Evolutionary conservation across 2,329 filamentous ascomycete species (phyloP), one percentile per base, ranked within the genome.

Genomic region (Aspergillus japonicus): DNA sequence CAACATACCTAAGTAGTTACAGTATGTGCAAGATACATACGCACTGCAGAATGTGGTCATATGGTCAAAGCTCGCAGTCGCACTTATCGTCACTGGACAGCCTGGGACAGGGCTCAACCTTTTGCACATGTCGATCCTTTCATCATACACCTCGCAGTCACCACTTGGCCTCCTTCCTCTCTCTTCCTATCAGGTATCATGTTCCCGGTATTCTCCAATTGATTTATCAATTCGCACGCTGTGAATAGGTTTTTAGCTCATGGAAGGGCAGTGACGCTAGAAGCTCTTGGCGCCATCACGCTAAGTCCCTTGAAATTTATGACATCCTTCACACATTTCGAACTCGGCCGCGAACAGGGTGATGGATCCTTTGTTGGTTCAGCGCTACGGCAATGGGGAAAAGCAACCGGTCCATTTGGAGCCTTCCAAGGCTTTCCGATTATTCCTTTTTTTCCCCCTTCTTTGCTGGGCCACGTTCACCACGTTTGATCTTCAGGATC

Each of bases 401-500:
- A 39, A 23, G 16, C 50, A 16, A 21, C n/a, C 16, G 35, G 23
- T 11, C n/a, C 16, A n/a, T 16, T 50, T 50, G 10, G 3, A 2
- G 3, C 12, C 29, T 8, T 8, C 19, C n/a, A 7, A n/a, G 47
- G 42, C 23, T 47, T 47, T 54, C 16, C n/a, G 23, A 7, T 42
- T 14, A 1, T 42, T n/a, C n/a, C 16, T 42, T 42, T 14, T 19
- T 1, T 35, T 35, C 5, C 21, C 21, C 21, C 12, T 16, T 35
- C 33, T 35, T 16, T 35, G 11, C 33, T 35, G 12, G 26, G 26
- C 44, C 53, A 48, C 53, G 53, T 55, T 47, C 53, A 55, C 53
- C 42, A 55, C 53, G 53, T 55, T 55, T 55, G 53, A 55, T 55
- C 53, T n/a, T 31, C 53, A 55, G 42, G 53, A 55, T 48, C 53